A percentile compares a stretch with the other conserved stretches of the same genome.
These are phyloP conservation scores for Trichothecium roseum DNA, from an alignment of 2,329 filamentous ascomycete genomes.

Conservation along the genomic window DNA sequence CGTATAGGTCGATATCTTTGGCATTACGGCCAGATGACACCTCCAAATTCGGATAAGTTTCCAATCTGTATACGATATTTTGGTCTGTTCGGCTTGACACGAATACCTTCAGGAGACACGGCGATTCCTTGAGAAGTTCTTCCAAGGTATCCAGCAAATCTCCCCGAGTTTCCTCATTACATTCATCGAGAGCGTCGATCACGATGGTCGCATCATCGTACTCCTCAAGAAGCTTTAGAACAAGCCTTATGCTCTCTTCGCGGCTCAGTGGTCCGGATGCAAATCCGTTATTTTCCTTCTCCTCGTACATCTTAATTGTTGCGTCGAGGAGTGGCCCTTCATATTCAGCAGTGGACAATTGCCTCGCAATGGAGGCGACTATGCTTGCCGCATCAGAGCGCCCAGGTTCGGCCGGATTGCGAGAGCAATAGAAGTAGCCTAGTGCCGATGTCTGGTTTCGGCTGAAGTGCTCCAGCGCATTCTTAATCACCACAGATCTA, in stretches of 20 bases:
- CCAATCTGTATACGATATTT: slow-evolving; percentile 4
- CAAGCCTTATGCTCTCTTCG: slow-evolving; percentile 1
- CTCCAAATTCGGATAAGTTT: slow-evolving; percentile 1
- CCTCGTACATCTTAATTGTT: not conserved
- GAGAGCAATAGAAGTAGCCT: slow-evolving; percentile 8
- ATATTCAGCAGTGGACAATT: slow-evolving; percentile 1
- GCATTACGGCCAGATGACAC: slow-evolving; percentile 3
- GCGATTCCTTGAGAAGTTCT: slow-evolving; percentile 1
- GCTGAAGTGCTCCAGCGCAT: not conserved
- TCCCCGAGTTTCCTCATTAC: not conserved
- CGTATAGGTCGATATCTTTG: too few relatives aligned
- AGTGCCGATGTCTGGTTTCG: too few relatives aligned
- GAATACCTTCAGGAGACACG: slow-evolving; percentile 6
- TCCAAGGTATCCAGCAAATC: slow-evolving; percentile 3
- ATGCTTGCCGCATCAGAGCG: slow-evolving; percentile 4
- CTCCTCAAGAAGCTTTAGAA: slow-evolving; percentile 1
- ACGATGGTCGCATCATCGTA: slow-evolving; percentile 2
- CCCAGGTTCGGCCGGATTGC: slow-evolving; percentile 4
- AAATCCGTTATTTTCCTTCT: not conserved
- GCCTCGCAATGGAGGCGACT: slow-evolving; percentile 4
- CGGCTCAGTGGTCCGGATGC: not conserved
- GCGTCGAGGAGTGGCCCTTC: not conserved
- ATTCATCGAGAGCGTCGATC: slow-evolving; percentile 6
- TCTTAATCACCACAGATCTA: slow-evolving; percentile 4
- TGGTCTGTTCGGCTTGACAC: slow-evolving; percentile 7